These are phyloP conservation scores for Oryza nivara DNA, from an alignment of 176 grass and related monocot species.

Conservation along the genomic window DNA sequence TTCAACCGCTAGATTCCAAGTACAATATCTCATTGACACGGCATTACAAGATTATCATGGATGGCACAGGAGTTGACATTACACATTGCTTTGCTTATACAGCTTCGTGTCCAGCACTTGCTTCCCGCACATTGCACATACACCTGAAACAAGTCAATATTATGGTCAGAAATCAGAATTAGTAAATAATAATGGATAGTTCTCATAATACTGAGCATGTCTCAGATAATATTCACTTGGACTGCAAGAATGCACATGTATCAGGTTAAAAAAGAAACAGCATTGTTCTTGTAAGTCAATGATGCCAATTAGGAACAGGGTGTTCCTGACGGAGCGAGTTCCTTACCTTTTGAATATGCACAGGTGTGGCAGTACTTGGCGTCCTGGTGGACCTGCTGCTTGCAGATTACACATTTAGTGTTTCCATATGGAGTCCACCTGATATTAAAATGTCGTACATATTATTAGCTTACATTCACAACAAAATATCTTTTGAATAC, in stretches of 20 bases:
- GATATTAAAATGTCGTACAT: conserved; percentile 26
- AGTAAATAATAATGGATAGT: neutral
- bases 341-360: conserved; percentile 90
- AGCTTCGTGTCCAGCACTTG: conserved; percentile 95
- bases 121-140: conserved; percentile 96
- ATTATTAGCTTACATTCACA: conserved; percentile 22
- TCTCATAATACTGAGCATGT: no score
- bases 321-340: no score
- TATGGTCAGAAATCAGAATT: conserved; percentile 36
- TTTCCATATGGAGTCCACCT: conserved; percentile 96
- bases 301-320: neutral
- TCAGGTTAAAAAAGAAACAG: neutral
- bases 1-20: neutral
- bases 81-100: conserved; percentile 99
- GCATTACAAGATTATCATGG: neutral
- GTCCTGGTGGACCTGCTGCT: conserved; percentile 98
- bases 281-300: conserved; percentile 2
- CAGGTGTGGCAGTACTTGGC: conserved; percentile 98
- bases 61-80: conserved; percentile 14
- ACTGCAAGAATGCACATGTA: neutral
- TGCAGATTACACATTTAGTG: conserved; percentile 90
- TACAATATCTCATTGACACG: conserved; percentile 9
- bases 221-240: no score
- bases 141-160: conserved; percentile 49
- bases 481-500: neutral